Base-by-base conservation (phyloP, 2,329 filamentous ascomycete species). In the Neopestalotiopsis sp. region DNA sequence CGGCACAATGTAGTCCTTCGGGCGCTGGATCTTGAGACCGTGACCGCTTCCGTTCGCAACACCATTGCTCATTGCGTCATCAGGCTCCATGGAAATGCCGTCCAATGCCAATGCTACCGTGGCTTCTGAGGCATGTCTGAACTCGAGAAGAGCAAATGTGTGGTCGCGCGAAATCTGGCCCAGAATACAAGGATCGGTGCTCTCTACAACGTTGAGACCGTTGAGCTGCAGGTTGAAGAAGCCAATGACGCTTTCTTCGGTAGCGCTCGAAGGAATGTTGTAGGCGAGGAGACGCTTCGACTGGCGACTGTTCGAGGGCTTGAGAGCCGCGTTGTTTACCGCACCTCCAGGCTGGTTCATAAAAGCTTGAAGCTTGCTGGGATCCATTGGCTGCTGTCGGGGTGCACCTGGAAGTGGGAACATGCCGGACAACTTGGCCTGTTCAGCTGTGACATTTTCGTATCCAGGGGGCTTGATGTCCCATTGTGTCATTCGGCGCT, bases 381-480 rank as follows among this genome's bases (percentile, higher is more conserved):
- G 95, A 75, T 99, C 96, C 91, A 98, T 96, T 42, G 94, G 92
- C 77, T 98, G 95, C 80, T 97, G 94, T 74, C 96, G 91, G 67
- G 96, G 96, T 71, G 96, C 96, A 72, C 96, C 96, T 3, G 96
- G 96, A 60, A 99, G 89, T 70, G 97, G 95, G 84, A 99, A 99
- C 96, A 99, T 98, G 84, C 95, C 92, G 73, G 97, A 99, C 59
- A 99, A 88, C 85, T 99, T 99, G 65, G 96, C 97, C 81, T 99
- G 97, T 81, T 99, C 97, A 28, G 96, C 94, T 2, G 96, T 98
- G 73, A 99, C 95, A 81, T 96, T 97, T 78, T 99, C 97, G 78
- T 99, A 99, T 59, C 96, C 95, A 17, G 94, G 94, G 5, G 96
- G 96, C 84, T 99, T 99, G 81, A 99, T 98, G 80, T 99, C 97